Evolutionary conservation across 345 rosid genomes (phyloP).

Genomic region (Noccaea bulbosa): DNA sequence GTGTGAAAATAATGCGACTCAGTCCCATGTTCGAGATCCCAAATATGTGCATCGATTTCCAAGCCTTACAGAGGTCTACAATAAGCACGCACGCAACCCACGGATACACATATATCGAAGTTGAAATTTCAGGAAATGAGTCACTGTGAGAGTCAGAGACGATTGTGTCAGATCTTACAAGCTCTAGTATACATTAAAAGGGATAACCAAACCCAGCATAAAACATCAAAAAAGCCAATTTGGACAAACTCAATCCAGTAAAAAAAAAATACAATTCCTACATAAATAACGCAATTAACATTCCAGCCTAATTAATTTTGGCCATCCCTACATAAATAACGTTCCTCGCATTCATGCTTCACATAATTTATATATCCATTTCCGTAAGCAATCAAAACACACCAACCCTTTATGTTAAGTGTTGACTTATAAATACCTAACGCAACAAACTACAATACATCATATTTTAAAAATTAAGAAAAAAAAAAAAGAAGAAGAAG

Average conservation of each 20-base stretch:
- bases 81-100: neutral
- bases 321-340: too few species aligned
- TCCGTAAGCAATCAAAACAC: neutral
- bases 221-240: too few species aligned
- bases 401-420: neutral
- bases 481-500: neutral
- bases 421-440: constrained; percentile 13
- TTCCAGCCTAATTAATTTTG: too few species aligned
- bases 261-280: too few species aligned
- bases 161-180: neutral
- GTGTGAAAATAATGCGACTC: neutral
- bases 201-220: too few species aligned
- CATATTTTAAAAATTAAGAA: neutral
- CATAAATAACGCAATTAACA: too few species aligned
- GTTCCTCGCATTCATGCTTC: neutral
- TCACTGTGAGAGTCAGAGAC: too few species aligned
- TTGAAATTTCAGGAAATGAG: neutral
- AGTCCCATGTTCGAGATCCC: neutral
- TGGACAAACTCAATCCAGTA: too few species aligned
- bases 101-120: constrained; percentile 4
- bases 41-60: neutral
- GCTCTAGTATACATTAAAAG: neutral
- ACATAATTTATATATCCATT: neutral
- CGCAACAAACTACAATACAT: neutral
- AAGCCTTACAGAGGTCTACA: neutral